A percentile compares a stretch with the other conserved stretches of the same genome.
These are phyloP conservation scores for Thozetella sp. DNA, from an alignment of 495 filamentous ascomycete species.

Conservation along the genomic window DNA sequence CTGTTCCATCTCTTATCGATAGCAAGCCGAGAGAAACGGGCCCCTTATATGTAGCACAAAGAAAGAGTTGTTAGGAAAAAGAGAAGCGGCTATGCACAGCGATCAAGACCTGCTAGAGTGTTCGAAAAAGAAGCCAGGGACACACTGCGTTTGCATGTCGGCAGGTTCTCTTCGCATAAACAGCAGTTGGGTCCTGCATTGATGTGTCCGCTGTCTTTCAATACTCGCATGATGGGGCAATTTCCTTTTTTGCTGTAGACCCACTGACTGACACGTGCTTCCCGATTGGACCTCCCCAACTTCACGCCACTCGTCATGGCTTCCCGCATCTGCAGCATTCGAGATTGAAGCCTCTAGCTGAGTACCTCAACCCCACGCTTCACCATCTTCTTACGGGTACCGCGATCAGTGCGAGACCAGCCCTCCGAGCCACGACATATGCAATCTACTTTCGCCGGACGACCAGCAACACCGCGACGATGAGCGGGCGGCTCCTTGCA, in stretches of 20 bases:
- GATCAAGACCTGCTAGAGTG: no score
- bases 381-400: neutral
- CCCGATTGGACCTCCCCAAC: neutral
- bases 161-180: neutral
- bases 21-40: neutral
- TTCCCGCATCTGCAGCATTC: neutral
- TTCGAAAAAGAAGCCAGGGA: no score
- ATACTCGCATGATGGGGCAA: neutral
- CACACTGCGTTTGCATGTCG: no score
- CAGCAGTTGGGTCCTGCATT: neutral
- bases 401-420: neutral
- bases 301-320: neutral
- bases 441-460: no score
- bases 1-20: neutral
- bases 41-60: slow-evolving; percentile 1
- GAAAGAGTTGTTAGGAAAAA: no score
- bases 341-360: neutral
- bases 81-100: no score
- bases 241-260: neutral
- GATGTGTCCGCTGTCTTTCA: neutral
- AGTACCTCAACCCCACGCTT: neutral
- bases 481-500: slow-evolving; percentile 84
- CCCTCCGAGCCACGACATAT: neutral
- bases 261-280: neutral
- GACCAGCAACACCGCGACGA: slow-evolving; percentile 36